Evolutionary conservation across 2,329 filamentous ascomycete species (phyloP), one percentile per base, ranked within the genome.

Genomic region (Amauroascus niger): DNA sequence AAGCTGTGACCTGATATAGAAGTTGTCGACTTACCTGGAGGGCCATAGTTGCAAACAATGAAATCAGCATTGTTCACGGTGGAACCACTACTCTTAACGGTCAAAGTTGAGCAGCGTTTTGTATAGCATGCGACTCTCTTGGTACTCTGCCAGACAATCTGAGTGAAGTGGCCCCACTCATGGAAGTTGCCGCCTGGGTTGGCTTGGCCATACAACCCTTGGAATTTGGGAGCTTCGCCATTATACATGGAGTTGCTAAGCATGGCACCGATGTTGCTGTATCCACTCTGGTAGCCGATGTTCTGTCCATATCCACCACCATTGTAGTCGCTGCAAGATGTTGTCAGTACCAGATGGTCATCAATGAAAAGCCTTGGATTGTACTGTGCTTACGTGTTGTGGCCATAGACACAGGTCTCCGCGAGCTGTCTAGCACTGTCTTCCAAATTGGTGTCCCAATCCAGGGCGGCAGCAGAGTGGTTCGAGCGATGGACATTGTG

Each of bases 221-320:
- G 76, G 70, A 77, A 83, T 63, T 71, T 71, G 58, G 67, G 66
- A 62, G 86, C 74, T 71, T 95, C 88, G 63, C 79, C 80, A 68
- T 93, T 88, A 79, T 96, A 96, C 88, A 93, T 96, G 72, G 84
- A 76, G 67, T 91, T 79, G 64, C 83, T 87, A 66, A 91, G 83
- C 61, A 85, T 82, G 59, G 79, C 75, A 52, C 81, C 80, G 58
- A 87, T 76, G 45, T 82, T 78, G 56, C 69, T 71, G n/a, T 72
- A 67, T 1, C 70, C 64, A 56, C 80, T 76, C 60, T 83, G 76
- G 57, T 84, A 83, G 65, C 87, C 91, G 55, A 97, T 84, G 79
- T 97, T 98, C 75, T 98, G 93, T 59, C 93, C 93, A 65, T 93
- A 94, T 43, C 78, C 76, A 53, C 81, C 81, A 49, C 74, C 76